Conservation (phyloP, 768 basidiomycete genomes). For the Nidula microcarpa region DNA sequence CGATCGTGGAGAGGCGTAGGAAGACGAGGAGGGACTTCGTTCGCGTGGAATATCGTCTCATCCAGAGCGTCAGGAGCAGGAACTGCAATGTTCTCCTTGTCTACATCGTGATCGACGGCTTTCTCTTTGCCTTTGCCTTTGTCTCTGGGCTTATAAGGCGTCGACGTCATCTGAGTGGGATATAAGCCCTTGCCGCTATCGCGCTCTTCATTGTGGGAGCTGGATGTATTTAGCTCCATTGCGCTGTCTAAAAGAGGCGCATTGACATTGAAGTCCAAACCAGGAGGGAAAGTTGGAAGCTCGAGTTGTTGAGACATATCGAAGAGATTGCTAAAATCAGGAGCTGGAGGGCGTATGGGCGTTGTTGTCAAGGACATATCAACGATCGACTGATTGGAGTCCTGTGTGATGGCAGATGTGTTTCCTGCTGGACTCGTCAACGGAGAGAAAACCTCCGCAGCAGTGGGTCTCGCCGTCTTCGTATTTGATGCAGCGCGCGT, state of each 20-base stretch:
- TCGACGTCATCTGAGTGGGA: constrained; percentile 36
- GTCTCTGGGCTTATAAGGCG: constrained; percentile 31
- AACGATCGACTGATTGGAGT: constrained; percentile 17
- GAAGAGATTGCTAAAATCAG: constrained; percentile 50
- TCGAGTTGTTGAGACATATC: constrained; percentile 57
- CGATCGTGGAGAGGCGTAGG: constrained; percentile 44
- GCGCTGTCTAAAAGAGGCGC: constrained; percentile 28
- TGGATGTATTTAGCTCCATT: constrained; percentile 30
- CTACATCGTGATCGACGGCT: constrained; percentile 10
- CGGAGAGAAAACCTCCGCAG: constrained; percentile 52
- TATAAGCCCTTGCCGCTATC: constrained; percentile 9
- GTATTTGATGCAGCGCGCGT: constrained; percentile 22
- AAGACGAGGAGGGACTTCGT: constrained; percentile 33
- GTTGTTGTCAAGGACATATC: constrained; percentile 25
- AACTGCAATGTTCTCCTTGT: constrained; percentile 14
- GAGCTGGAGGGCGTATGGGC: constrained; percentile 27
- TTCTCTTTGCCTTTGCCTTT: constrained; percentile 37
- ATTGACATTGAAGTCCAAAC: constrained; percentile 35
- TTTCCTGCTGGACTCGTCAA: constrained; percentile 17
- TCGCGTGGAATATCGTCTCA: constrained; percentile 42
- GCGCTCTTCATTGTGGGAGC: constrained; percentile 17
- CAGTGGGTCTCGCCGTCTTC: constrained; percentile 37
- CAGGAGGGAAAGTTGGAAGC: constrained; percentile 44
- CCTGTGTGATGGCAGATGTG: constrained; percentile 4
- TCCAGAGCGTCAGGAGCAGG: constrained; percentile 24